Percentiles rank a stretch among this genome's conserved stretches.
These are phyloP conservation scores for Microdochium trichocladiopsis DNA, from an alignment of 2,329 filamentous ascomycete genomes.

Conservation along the genomic window DNA sequence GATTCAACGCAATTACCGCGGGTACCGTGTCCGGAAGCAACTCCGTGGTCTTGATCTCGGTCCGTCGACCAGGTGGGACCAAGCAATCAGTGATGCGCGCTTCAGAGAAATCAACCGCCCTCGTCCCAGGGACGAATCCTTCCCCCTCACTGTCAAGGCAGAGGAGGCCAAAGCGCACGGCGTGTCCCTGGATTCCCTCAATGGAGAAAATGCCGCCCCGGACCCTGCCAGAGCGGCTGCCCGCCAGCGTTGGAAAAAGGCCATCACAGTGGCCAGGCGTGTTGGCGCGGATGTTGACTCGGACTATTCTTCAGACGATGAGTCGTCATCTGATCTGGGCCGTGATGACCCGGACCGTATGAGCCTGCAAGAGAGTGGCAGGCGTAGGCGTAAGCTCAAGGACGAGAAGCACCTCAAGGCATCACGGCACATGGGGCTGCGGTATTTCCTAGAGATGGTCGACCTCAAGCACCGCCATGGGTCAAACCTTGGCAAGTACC, in stretches of 20 bases:
- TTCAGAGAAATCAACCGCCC: conserved; percentile 45
- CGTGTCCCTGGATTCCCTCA: background rate
- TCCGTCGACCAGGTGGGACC: conserved; percentile 63
- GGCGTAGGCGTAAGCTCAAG: conserved; percentile 32
- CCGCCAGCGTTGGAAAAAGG: conserved; percentile 68
- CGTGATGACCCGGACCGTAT: conserved; percentile 17
- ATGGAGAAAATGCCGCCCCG: background rate
- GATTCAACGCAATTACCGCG: conserved; percentile 69
- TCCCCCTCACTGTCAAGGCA: conserved; percentile 7
- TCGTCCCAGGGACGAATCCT: conserved; percentile 22
- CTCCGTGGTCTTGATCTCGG: conserved; percentile 62
- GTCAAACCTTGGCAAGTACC: conserved; percentile 73
- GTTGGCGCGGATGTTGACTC: conserved; percentile 61
- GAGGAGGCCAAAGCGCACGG: conserved; percentile 3
- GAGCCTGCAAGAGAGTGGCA: conserved; percentile 28
- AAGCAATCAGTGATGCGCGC: conserved; percentile 53
- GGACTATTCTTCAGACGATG: conserved; percentile 29
- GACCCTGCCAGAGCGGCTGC: conserved; percentile 30
- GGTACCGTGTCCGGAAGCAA: conserved; percentile 66
- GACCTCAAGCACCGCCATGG: conserved; percentile 84
- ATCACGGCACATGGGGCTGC: conserved; percentile 62
- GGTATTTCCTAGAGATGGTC: conserved; percentile 82
- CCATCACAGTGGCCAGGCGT: conserved; percentile 60
- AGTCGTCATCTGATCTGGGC: conserved; percentile 17
- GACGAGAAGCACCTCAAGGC: conserved; percentile 56